Base-by-base conservation (phyloP, 179 eudicot species). In the Spinacia oleracea region DNA sequence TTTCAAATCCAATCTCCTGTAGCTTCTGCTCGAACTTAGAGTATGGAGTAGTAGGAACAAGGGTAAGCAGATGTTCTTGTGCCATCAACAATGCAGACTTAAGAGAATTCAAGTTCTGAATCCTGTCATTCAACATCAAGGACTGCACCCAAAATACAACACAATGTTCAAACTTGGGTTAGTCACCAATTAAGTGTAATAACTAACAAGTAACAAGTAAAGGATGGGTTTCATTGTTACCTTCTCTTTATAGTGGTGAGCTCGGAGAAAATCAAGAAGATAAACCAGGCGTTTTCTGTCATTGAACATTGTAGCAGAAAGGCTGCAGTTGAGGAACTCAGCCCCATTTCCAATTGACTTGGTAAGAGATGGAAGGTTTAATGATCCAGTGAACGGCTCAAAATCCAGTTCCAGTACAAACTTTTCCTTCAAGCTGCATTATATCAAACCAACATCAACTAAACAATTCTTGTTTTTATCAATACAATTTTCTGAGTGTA, bases 321-420 rank as follows among this genome's bases (percentile, higher is more conserved):
- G 91, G 75, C 87, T 89, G 40, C 98, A 81, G 82, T 89, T 93
- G 62, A 92, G 93, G 78, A 92, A 92, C 87, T 90, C 91, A 51
- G 89, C 93, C 11, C 98, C 98, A 82, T 93, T 89, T 4, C 95
- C 97, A 42, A 92, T 93, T n/a, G 92, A 90, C 74, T 90, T 87
- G 48, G 96, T 88, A 63, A 89, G 96, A 25, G 89, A 86, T 11
- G 97, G 97, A 74, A 83, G 86, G 11, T 91, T 92, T 60, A 86
- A 81, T 40, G 91, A 86, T 32, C 89, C 88, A 1, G 85, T 89
- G 83, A 87, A 91, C 2, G 97, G 97, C 58, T 89, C 96, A 51
- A 92, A 92, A 77, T 92, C 93, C 76, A 92, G 82, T 81, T 92
- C 96, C 48, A 92, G 93, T 55, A 91, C 91, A 73, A 87, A 88